Conservation (phyloP, 73 alveolate genomes). For the Paramecium biaurelia region DNA sequence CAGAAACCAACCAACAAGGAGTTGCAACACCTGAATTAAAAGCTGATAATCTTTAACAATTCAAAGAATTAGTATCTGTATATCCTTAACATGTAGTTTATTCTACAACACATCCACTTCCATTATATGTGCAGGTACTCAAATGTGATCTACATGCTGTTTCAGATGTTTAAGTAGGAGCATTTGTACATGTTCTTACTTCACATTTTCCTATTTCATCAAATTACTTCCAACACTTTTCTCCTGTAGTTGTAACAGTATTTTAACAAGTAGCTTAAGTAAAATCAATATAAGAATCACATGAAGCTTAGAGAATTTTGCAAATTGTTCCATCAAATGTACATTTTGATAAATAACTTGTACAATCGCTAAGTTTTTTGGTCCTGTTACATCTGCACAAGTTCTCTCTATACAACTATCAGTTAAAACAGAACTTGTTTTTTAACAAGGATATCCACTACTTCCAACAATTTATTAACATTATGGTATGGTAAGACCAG, state of each 20-base stretch:
- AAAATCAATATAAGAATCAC: neutral
- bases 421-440: neutral
- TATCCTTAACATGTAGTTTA: neutral
- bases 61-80: neutral
- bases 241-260: neutral
- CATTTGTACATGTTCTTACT: neutral
- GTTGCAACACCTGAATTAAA: neutral
- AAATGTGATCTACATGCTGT: neutral
- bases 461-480: neutral
- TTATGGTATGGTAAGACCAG: neutral
- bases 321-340: neutral
- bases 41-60: constrained; percentile 1
- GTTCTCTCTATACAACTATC: neutral
- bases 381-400: neutral
- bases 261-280: neutral
- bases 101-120: neutral
- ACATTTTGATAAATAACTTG: neutral
- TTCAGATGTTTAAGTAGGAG: neutral
- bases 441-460: neutral
- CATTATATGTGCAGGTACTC: constrained; percentile 10
- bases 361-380: neutral
- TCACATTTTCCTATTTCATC: neutral
- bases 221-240: neutral
- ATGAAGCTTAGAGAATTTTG: neutral
- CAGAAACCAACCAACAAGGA: constrained; percentile 19